A percentile compares a stretch with the other conserved stretches of the same genome.
These are phyloP conservation scores for Dendryphion nanum DNA, from an alignment of 2,329 filamentous ascomycete species.

Conservation along the genomic window DNA sequence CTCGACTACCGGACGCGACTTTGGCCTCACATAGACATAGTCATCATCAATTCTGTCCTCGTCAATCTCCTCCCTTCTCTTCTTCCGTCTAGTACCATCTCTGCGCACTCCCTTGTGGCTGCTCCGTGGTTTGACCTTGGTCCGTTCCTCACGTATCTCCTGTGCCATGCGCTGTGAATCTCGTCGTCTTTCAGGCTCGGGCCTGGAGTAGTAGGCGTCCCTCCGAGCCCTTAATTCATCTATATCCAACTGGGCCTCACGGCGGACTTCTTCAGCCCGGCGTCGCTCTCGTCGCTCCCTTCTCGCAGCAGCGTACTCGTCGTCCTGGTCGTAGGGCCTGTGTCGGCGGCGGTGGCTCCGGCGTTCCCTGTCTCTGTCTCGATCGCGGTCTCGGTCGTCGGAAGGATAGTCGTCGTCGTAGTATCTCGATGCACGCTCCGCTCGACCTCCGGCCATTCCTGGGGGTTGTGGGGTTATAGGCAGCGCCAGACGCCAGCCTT, in stretches of 20 bases:
- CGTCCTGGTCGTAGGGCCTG: conserved; percentile 21
- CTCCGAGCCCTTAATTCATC: conserved; percentile 40
- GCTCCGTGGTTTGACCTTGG: conserved; percentile 26
- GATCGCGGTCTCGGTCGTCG: conserved; percentile 12
- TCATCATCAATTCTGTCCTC: conserved; percentile 26
- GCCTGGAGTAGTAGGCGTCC: conserved; percentile 38
- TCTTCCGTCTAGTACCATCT: conserved; percentile 29
- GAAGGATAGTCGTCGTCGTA: conserved; percentile 20
- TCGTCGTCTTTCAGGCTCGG: conserved; percentile 28
- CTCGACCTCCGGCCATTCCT: conserved; percentile 35
- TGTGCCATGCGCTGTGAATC: conserved; percentile 34
- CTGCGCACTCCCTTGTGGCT: conserved; percentile 25
- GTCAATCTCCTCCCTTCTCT: conserved; percentile 20
- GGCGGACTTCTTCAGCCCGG: conserved; percentile 27
- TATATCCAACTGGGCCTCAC: conserved; percentile 36
- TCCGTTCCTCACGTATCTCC: conserved; percentile 21
- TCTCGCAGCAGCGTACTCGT: conserved; percentile 24
- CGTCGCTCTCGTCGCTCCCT: conserved; percentile 33
- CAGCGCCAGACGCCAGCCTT: conserved; percentile 26
- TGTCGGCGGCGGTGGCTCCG: conserved; percentile 22
- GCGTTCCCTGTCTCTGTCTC: conserved; percentile 21
- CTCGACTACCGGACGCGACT: conserved; percentile 26
- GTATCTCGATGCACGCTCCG: conserved; percentile 30
- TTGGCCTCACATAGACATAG: conserved; percentile 31
- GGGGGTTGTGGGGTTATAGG: conserved; percentile 12